Evolutionary conservation across 176 grass and related monocot genomes (phyloP), one percentile per base, ranked within the genome.

Genomic region (Raddia distichophylla): DNA sequence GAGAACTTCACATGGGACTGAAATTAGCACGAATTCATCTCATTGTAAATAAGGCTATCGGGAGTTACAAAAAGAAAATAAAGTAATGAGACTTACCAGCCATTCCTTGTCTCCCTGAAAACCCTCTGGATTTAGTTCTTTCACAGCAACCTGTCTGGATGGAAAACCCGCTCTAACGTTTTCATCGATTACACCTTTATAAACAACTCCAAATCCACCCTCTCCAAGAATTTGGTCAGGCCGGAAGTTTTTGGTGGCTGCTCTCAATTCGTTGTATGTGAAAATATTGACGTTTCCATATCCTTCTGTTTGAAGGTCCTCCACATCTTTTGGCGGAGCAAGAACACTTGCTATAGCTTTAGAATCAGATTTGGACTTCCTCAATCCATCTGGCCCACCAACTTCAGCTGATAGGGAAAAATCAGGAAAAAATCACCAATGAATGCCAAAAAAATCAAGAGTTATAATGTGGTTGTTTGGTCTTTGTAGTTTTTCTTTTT

Each of bases 41-140:
- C 20, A 49, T 57, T 52, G 14, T 74, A 74, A 50, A 81, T 45
- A 12, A 49, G 43, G 9, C 77, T 49, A 58, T 27, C 15, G 16
- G 32, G 11, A 37, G 82, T 80, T 43, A 76, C 35, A 42, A 76
- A 71, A 79, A 68, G 3, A 4, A 58, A 83, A 73, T 51, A 54
- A 64, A 32, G 7, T 3, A 66, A 71, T 7, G 49, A 42, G 47
- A 80, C 75, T 91, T 87, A 98, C 95, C 83, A 93, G 80, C 95
- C 95, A 98, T 89, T 98, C 92, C 65, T 98, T 98, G 81, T 98
- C 95, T 74, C 95, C 95, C 61, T 98, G 95, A 83, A 93, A 87
- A 2, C 95, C 95, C 74, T 98, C 95, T 77, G 88, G 95, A 80
- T 98, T 98, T 66, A 98, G 76, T 78, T 88, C 83, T 89, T 98